Percentiles rank a stretch among this genome's conserved stretches.
phyloP scores from a whole-genome alignment of 139 green algal genomes.

The Picochlorum sp. region DNA sequence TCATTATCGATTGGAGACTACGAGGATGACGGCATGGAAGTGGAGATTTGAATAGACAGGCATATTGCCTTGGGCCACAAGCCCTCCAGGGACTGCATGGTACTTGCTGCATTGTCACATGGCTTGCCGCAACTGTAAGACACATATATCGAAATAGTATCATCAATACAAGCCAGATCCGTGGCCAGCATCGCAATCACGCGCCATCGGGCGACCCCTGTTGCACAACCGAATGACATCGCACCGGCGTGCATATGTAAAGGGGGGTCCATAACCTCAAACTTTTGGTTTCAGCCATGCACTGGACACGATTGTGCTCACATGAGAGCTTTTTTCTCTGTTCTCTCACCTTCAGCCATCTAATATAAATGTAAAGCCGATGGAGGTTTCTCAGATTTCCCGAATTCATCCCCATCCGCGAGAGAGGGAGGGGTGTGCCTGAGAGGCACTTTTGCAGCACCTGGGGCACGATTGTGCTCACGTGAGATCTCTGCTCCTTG shows the following conservation, averaged over 20 bases:
- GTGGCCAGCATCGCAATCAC: not conserved
- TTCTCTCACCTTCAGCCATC: too few species aligned
- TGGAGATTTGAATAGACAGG: not conserved
- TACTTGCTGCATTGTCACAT: not conserved
- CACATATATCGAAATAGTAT: not conserved
- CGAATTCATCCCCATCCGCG: too few species aligned
- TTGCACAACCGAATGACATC: conserved; percentile 3
- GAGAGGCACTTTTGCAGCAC: too few species aligned
- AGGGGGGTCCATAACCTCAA: too few species aligned
- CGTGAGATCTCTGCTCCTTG: too few species aligned
- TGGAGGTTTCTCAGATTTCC: too few species aligned
- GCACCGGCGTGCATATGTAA: not conserved
- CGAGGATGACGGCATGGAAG: conserved; percentile 1
- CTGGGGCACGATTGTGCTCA: too few species aligned
- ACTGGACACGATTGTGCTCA: too few species aligned
- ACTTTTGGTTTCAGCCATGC: too few species aligned
- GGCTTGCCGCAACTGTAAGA: not conserved
- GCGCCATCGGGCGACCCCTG: not conserved
- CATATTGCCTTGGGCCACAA: not conserved
- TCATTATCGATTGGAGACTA: not conserved
- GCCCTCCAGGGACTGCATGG: conserved; percentile 2
- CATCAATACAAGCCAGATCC: not conserved
- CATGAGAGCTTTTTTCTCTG: too few species aligned
- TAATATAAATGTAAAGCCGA: too few species aligned
- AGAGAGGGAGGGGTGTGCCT: too few species aligned